phyloP scores from a whole-genome alignment of 345 rosid species.

The Hibiscus syriacus region DNA sequence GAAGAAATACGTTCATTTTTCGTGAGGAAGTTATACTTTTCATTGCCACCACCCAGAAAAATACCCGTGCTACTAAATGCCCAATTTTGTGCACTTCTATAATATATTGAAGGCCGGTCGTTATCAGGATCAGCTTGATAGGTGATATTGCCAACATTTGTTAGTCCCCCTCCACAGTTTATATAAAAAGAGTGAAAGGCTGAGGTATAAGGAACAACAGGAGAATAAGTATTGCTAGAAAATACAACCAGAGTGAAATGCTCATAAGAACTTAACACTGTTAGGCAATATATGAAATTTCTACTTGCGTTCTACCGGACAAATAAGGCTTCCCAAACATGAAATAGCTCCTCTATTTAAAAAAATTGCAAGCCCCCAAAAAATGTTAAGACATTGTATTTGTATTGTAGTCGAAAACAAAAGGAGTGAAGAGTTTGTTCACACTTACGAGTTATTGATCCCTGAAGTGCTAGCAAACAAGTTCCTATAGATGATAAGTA shows the following conservation, averaged over 20 bases:
- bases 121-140: slow-evolving; percentile 18
- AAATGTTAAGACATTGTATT: background rate
- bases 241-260: background rate
- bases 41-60: slow-evolving; percentile 10
- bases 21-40: background rate
- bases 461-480: slow-evolving; percentile 27
- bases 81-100: slow-evolving; percentile 14
- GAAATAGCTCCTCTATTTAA: slow-evolving; percentile 9
- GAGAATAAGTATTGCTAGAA: background rate
- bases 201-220: slow-evolving; percentile 4
- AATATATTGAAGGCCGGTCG: slow-evolving; percentile 19
- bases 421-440: background rate
- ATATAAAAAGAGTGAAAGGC: slow-evolving; percentile 22
- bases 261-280: no score
- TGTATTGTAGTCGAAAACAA: background rate
- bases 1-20: background rate
- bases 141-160: background rate
- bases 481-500: slow-evolving; percentile 21
- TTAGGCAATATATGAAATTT: background rate
- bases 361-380: background rate
- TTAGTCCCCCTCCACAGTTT: slow-evolving; percentile 35
- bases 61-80: slow-evolving; percentile 43
- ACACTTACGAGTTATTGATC: slow-evolving; percentile 20
- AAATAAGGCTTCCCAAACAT: slow-evolving; percentile 6
- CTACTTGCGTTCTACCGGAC: background rate